Evolutionary conservation across 1,284 basidiomycete genomes (phyloP).

Genomic region (Gomphus sp.): DNA sequence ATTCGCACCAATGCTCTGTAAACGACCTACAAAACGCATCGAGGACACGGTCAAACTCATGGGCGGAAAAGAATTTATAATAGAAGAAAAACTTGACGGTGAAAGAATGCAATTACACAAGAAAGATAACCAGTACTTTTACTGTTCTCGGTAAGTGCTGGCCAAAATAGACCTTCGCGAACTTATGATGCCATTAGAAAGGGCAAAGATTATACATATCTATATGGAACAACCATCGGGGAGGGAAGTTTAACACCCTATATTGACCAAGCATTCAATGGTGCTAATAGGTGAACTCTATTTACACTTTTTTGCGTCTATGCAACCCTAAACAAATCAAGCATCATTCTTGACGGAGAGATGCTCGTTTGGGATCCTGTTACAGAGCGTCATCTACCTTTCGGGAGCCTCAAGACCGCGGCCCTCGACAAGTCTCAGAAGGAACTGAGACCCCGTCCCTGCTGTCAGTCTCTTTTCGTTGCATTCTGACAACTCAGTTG

Average conservation of each 20-base stretch:
- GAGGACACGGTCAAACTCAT: constrained; percentile 80
- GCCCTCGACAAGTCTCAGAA: constrained; percentile 69
- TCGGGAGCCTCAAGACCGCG: constrained; percentile 87
- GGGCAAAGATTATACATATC: constrained; percentile 87
- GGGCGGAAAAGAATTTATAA: constrained; percentile 63
- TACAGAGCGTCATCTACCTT: constrained; percentile 77
- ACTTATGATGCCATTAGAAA: constrained; percentile 43
- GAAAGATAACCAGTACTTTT: constrained; percentile 80
- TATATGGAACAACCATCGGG: constrained; percentile 79
- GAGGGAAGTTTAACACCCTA: constrained; percentile 80
- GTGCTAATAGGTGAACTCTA: constrained; percentile 53
- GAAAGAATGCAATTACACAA: constrained; percentile 94
- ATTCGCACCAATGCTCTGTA: constrained; percentile 91
- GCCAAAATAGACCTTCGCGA: neutral
- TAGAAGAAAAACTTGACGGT: constrained; percentile 95
- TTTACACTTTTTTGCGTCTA: constrained; percentile 1
- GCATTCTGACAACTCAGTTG: neutral
- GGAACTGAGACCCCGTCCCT: constrained; percentile 71
- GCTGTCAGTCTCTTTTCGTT: constrained; percentile 53
- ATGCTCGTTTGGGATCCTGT: constrained; percentile 96
- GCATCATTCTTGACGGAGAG: constrained; percentile 90
- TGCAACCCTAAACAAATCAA: constrained; percentile 22
- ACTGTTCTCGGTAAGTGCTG: constrained; percentile 67
- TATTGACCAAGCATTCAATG: constrained; percentile 69
- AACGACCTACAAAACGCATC: constrained; percentile 69